Evolutionary conservation across 768 basidiomycete genomes (phyloP).

Genomic region (Suillus luteus): DNA sequence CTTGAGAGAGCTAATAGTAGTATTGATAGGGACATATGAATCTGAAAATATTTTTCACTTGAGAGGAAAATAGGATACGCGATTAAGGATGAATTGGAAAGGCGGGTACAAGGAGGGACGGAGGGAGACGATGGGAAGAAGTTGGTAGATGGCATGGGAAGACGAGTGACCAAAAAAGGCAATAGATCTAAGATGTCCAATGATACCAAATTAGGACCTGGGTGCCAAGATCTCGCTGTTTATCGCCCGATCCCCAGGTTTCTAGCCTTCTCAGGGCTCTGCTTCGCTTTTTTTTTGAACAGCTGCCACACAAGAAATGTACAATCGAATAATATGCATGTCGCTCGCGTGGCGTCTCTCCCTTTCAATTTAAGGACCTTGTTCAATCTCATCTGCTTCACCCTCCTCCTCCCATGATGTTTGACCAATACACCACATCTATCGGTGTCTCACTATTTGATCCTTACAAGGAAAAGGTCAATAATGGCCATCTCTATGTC

Average conservation of each 20-base stretch:
- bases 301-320: constrained; percentile 19
- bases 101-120: constrained; percentile 16
- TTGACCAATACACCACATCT: constrained; percentile 28
- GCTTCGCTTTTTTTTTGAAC: constrained; percentile 22
- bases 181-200: constrained; percentile 11
- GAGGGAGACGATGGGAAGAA: constrained; percentile 24
- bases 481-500: constrained; percentile 46
- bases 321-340: constrained; percentile 18
- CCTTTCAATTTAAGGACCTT: constrained; percentile 24
- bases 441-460: constrained; percentile 22
- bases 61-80: no score
- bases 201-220: constrained; percentile 9
- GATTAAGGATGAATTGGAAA: no score
- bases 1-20: no score
- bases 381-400: constrained; percentile 19
- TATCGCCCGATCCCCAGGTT: constrained; percentile 28
- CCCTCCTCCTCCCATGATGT: constrained; percentile 29
- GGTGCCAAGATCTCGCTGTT: constrained; percentile 20
- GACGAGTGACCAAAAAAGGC: not conserved
- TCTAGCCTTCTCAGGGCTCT: constrained; percentile 19
- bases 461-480: constrained; percentile 37
- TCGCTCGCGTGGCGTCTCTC: constrained; percentile 31
- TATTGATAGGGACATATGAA: no score
- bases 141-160: constrained; percentile 18
- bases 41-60: no score